These are phyloP conservation scores for Cicer cuneatum DNA, from an alignment of 306 rosid species.

Conservation along the genomic window DNA sequence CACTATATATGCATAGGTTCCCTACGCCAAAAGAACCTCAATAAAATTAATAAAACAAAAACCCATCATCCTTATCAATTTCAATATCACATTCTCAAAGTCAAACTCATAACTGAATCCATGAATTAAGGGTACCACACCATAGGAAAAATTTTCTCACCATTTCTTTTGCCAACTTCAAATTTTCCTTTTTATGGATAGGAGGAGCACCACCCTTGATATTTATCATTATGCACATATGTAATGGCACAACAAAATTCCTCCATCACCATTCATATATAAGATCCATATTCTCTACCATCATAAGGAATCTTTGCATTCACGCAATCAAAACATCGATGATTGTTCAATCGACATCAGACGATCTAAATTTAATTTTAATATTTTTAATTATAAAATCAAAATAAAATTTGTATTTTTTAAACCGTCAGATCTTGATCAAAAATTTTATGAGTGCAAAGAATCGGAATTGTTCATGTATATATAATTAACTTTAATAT, in stretches of 20 bases:
- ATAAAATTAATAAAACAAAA: background rate
- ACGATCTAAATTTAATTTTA: no score
- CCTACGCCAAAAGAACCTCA: constrained; percentile 20
- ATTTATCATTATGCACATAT: constrained; percentile 21
- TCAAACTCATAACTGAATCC: constrained; percentile 33
- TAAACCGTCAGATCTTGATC: no score
- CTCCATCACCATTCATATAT: constrained; percentile 30
- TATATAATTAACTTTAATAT: background rate
- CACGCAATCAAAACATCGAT: no score
- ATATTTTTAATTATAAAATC: no score
- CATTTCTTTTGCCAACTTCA: constrained; percentile 12
- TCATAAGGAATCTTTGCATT: no score
- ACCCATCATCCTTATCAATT: background rate
- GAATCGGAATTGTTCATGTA: background rate
- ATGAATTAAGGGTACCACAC: constrained; percentile 40
- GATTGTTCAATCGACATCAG: no score
- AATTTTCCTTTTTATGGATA: background rate
- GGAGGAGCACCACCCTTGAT: constrained; percentile 37
- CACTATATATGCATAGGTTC: constrained; percentile 46
- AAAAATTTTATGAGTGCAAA: no score
- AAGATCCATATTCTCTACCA: no score
- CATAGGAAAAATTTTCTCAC: constrained; percentile 10
- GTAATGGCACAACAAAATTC: constrained; percentile 30
- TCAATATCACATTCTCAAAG: constrained; percentile 31
- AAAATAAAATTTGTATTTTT: no score